A percentile compares a stretch with the other conserved stretches of the same genome.
These are phyloP conservation scores for Endoconidiophora polonica DNA, from an alignment of 2,329 filamentous ascomycete species.

Conservation along the genomic window DNA sequence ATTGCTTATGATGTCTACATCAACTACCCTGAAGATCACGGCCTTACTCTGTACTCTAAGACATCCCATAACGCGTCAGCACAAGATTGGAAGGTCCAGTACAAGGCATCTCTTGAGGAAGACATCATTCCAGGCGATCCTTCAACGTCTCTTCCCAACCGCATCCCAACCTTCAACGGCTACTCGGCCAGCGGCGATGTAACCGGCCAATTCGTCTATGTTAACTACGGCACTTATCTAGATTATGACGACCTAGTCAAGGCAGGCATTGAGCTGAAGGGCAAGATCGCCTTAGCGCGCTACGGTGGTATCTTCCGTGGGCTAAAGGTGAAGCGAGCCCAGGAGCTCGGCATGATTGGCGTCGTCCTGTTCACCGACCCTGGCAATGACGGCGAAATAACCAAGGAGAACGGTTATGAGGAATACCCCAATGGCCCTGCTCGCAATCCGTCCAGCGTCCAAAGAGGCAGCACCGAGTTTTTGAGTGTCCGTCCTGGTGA, in stretches of 20 bases:
- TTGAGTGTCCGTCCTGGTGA: conserved; percentile 54
- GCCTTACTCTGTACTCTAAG: conserved; percentile 47
- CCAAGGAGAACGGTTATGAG: conserved; percentile 63
- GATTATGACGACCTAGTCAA: conserved; percentile 71
- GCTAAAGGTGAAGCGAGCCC: conserved; percentile 80
- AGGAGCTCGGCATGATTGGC: conserved; percentile 82
- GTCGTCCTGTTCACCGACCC: conserved; percentile 74
- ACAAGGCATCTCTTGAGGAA: conserved; percentile 67
- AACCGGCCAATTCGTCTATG: conserved; percentile 71
- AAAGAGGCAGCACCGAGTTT: conserved; percentile 75
- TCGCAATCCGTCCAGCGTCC: conserved; percentile 73
- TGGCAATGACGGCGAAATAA: conserved; percentile 69
- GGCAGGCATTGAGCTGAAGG: conserved; percentile 58
- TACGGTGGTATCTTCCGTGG: conserved; percentile 81
- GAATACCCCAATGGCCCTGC: conserved; percentile 76
- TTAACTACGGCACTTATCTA: conserved; percentile 75
- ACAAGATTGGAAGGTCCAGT: conserved; percentile 44
- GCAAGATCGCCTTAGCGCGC: conserved; percentile 74
- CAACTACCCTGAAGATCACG: conserved; percentile 59
- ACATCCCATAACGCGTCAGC: conserved; percentile 20
- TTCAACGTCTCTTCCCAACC: conserved; percentile 52
- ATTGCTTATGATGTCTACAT: conserved; percentile 60
- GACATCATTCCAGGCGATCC: conserved; percentile 71
- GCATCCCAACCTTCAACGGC: conserved; percentile 83
- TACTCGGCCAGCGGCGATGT: conserved; percentile 89